Evolutionary conservation across 1,284 basidiomycete genomes (phyloP), one percentile per base, ranked within the genome.

Genomic region (Fomitiporia mediterranea): DNA sequence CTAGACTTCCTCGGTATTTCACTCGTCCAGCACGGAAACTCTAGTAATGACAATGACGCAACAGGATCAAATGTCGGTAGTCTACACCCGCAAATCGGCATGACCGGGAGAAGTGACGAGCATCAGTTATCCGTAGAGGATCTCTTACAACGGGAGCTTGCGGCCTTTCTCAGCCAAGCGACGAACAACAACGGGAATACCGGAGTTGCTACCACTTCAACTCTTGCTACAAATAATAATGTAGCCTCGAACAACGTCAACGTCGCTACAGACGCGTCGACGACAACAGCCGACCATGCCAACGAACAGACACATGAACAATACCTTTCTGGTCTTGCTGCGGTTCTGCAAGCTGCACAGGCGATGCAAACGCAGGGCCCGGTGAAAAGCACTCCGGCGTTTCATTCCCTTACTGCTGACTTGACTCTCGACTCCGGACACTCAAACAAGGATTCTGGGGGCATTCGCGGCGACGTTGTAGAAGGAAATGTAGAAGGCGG

Each of bases 271-370:
- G 32, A 50, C 21, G 13, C 28, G 19, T 37, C 11, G 38, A 13
- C 46, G 23, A 13, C 27, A 27, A 4, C 7, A 21, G 23, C 34
- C 19, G 34, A 23, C 13, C n/a, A n/a, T 27, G 3, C 6, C 25
- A 42, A 40, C 39, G 46, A 17, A 4, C 38, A 27, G 11, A 8
- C 34, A 34, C 34, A 38, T 13, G 51, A 53, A 32, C 30, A 53
- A 23, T 51, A 56, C 23, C 34, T 56, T 9, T 42, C 74, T 60
- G 79, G 81, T 3, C 77, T 90, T 48, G 84, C 84, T 19, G 86
- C 85, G 44, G 83, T 87, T 61, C 72, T 90, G 27, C 84, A 89
- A 61, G 87, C 85, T 50, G 87, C 83, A 4, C 60, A 62, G n/a
- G 83, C 86, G 51, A 79, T 81, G 3, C 82, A 83, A 56, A 70